phyloP scores from a whole-genome alignment of 768 basidiomycete species.

The Tulasnella sp. region DNA sequence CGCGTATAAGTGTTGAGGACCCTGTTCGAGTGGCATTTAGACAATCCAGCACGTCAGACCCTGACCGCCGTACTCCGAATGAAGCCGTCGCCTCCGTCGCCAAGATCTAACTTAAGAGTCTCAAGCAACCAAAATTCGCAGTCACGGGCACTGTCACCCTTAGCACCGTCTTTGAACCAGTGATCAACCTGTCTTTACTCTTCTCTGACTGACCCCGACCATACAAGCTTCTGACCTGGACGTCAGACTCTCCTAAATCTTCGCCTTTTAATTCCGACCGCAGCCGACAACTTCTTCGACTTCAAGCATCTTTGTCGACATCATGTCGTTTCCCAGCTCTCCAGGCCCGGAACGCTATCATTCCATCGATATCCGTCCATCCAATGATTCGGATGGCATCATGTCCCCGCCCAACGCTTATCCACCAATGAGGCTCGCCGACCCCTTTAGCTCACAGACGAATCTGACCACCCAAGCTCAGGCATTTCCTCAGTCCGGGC shows the following conservation, averaged over 20 bases:
- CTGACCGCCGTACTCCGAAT: too few relatives aligned
- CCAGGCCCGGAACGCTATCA: conserved; percentile 2
- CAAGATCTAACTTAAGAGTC: too few relatives aligned
- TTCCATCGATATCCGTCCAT: conserved; percentile 15
- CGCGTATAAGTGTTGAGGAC: too few relatives aligned
- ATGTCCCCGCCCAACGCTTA: conserved; percentile 5
- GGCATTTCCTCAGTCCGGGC: neutral
- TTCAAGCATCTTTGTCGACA: neutral
- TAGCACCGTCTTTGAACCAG: neutral
- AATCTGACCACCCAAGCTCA: neutral
- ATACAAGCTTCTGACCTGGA: neutral
- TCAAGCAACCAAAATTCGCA: too few relatives aligned
- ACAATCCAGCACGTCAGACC: neutral
- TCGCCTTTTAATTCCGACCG: neutral
- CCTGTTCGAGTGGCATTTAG: neutral
- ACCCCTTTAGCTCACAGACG: conserved; percentile 13
- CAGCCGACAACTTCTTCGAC: neutral
- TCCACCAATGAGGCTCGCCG: conserved; percentile 2
- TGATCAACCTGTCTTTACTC: neutral
- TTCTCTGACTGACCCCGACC: neutral
- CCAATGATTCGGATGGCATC: conserved; percentile 6
- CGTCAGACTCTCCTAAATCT: neutral
- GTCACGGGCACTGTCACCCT: neutral
- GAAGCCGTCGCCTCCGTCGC: too few relatives aligned
- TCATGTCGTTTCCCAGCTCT: conserved; percentile 6